Evolutionary conservation across 352 stramenopile species (phyloP), one percentile per base, ranked within the genome.

Genomic region (Blastocystis sp.): DNA sequence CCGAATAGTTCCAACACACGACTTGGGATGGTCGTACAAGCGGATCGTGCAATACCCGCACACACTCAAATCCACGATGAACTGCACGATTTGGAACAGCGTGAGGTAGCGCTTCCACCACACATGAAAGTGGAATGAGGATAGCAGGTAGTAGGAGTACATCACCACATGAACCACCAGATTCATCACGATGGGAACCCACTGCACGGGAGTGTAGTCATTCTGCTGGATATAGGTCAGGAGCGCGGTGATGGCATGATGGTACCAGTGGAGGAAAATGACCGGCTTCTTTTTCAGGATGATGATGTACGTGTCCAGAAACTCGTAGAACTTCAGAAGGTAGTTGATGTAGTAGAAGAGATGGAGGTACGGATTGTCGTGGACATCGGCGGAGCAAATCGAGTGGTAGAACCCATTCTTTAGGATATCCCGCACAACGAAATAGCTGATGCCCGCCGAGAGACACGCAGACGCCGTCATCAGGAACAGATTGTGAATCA

Each of bases 251-350:
- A 88, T 66, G 11, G 61, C 67, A 70, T 82, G 69, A 70, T 82
- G 82, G 45, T 89, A 82, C 82, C 82, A 71, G 71, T 89, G 79
- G 41, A 89, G 79, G 64, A 88, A 89, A 67, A 76, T 89, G 56
- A 87, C 48, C 7, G 59, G 34, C 17, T 88, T 69, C 45, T 89
- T 89, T 38, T 90, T 90, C 19, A 90, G 62, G 45, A 90, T 79
- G 40, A 90, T 70, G 41, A 90, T 88, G 23, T 88, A 90, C 19
- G 61, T 90, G 64, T 90, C 88, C 3, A 89, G 41, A 52, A 89
- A 89, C 74, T 90, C 88, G 56, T 90, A 90, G 79, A 74, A 90
- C 76, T 90, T 90, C 45, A 66, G 40, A 48, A 88, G 34, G 38
- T 90, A 90, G 71, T 88, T 88, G 43, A 88, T 28, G 34, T 88